Percentiles rank a stretch among this genome's conserved stretches.
phyloP scores from a whole-genome alignment of 495 filamentous ascomycete genomes.

The Penicillium herquei region DNA sequence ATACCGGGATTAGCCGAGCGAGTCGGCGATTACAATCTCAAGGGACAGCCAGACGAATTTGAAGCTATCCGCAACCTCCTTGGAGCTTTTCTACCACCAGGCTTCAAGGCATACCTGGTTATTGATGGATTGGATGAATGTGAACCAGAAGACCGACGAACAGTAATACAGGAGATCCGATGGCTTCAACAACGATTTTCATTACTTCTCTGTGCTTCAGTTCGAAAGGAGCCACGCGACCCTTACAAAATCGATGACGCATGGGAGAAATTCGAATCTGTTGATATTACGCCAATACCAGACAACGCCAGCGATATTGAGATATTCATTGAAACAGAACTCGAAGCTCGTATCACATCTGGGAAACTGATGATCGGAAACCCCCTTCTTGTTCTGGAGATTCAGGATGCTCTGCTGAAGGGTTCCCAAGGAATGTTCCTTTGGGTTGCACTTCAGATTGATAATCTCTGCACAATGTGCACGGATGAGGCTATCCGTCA shows the following conservation, averaged over 20 bases:
- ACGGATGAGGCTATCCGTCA: constrained; percentile 42
- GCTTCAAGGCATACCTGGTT: neutral
- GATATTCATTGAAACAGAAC: constrained; percentile 33
- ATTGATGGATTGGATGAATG: neutral
- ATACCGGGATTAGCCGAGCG: neutral
- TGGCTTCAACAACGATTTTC: constrained; percentile 6
- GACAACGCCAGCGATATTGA: constrained; percentile 42
- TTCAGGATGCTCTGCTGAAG: constrained; percentile 10
- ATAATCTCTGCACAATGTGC: constrained; percentile 33
- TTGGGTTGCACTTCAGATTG: constrained; percentile 47
- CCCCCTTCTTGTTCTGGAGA: constrained; percentile 29
- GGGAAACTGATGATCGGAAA: constrained; percentile 33
- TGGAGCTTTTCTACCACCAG: neutral
- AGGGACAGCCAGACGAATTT: neutral
- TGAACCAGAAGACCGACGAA: neutral
- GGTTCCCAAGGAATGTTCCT: constrained; percentile 42
- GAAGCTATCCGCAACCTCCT: neutral
- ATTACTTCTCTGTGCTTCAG: constrained; percentile 31
- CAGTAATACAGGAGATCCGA: neutral
- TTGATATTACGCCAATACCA: constrained; percentile 20
- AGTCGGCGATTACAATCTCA: neutral
- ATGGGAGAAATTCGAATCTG: neutral
- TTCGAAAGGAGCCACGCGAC: constrained; percentile 12
- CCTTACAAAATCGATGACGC: neutral
- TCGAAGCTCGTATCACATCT: constrained; percentile 29